Evolutionary conservation across 1,284 basidiomycete genomes (phyloP).

Genomic region (Polyporus tsugae): DNA sequence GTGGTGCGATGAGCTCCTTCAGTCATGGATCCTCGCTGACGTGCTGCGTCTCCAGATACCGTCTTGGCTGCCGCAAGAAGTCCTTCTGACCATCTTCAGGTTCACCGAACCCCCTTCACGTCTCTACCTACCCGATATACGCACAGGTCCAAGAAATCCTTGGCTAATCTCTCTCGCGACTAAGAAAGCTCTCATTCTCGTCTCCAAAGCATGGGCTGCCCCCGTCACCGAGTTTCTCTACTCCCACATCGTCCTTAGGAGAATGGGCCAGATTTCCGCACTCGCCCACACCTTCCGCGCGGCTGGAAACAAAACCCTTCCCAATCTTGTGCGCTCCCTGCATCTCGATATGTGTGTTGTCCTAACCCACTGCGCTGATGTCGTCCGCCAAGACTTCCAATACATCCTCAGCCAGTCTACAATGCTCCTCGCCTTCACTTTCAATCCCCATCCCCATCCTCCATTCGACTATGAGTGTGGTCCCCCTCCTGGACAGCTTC

Average conservation of each 20-base stretch:
- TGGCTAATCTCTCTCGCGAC: constrained; percentile 3
- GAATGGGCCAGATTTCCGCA: constrained; percentile 17
- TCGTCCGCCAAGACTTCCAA: not conserved
- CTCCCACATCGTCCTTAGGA: constrained; percentile 12
- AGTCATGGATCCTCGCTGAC: too few relatives aligned
- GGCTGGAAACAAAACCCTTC: not conserved
- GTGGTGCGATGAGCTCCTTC: too few relatives aligned
- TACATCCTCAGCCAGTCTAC: not conserved
- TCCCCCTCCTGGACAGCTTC: not conserved
- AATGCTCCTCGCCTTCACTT: not conserved
- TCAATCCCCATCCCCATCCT: not conserved
- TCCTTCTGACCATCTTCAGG: not conserved
- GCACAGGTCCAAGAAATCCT: not conserved
- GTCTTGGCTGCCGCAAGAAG: not conserved
- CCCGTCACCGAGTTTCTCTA: constrained; percentile 14
- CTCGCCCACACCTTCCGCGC: constrained; percentile 6
- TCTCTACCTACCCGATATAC: not conserved
- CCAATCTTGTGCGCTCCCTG: not conserved
- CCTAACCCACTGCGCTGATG: not conserved
- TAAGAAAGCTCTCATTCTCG: constrained; percentile 10
- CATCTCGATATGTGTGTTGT: not conserved
- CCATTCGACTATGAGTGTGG: not conserved
- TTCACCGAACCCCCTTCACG: not conserved
- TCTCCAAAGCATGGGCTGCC: constrained; percentile 11
- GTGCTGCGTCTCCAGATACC: too few relatives aligned